Evolutionary conservation across 768 basidiomycete genomes (phyloP), one percentile per base, ranked within the genome.

Genomic region (Dendrothele bispora): DNA sequence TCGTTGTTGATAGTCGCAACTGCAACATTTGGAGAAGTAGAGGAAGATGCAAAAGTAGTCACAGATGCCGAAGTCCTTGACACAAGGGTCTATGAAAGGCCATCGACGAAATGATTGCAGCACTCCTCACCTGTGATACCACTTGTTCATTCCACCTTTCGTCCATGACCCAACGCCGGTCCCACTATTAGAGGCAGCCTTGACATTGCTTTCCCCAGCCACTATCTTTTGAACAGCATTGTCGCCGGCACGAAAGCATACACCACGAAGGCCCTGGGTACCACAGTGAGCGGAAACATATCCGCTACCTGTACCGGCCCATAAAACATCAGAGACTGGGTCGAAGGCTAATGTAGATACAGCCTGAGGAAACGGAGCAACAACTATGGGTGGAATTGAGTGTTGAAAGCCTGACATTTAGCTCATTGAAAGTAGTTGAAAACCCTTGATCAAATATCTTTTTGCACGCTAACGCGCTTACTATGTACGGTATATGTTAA

Each of bases 321-420:
- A 97, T 28, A 99, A 70, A 5, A 86, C 81, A 64, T 98, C 94
- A 0, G 91, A 90, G 18, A 88, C 84, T 7, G 92, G 87, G 66
- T 99, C 95, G 63, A 98, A 95, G 0, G 85, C 80, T 48, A 97
- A 74, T 0, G 91, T 80, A 20, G 88, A 85, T 39, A 88, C 74
- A 21, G 85, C 77, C 56, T 80, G 78, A 24, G 62, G 63, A 53
- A 70, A 75, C 30, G 46, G 52, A n/a, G 59, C 40, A 42, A 62
- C 55, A 30, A 69, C 50, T 54, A 72, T 66, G 27, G 67, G 56
- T 46, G 65, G 40, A 21, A 70, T 60, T 10, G 66, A 61, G 48
- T 61, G 64, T 50, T 70, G 69, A 7, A 61, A 59, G 22, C 62
- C 57, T 34, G 61, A 55, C 60, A 63, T 65, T 39, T 18, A 21